phyloP scores from a whole-genome alignment of 257 asterid genomes.

The Anisodus tanguticus region DNA sequence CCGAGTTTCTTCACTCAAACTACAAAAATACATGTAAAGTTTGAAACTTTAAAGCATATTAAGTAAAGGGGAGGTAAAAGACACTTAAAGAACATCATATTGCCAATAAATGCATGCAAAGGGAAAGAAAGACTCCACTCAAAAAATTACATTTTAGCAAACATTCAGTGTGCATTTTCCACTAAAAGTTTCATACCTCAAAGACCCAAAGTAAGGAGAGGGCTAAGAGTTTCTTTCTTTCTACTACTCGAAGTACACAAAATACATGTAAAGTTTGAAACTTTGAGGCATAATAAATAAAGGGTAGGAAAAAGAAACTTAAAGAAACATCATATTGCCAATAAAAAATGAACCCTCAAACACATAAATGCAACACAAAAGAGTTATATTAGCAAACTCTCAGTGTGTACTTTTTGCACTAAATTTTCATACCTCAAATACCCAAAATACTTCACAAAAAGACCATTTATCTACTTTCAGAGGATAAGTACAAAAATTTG shows the following conservation, averaged over 20 bases:
- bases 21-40: not conserved
- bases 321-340: not conserved
- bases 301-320: not conserved
- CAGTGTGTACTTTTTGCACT: not conserved
- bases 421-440: not conserved
- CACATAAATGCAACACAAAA: not conserved
- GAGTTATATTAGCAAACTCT: not conserved
- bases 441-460: not conserved
- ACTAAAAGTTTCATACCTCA: not conserved
- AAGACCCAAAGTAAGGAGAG: not conserved
- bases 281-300: not conserved
- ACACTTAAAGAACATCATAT: not conserved
- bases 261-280: not conserved
- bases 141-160: not conserved
- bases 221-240: not conserved
- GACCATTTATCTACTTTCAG: not conserved
- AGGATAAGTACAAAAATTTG: constrained; percentile 4
- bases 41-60: not conserved
- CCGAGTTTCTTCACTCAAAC: not conserved
- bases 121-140: not conserved
- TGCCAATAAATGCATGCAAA: constrained; percentile 1
- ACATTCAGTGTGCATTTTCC: not conserved
- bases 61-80: not conserved
- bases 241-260: not conserved
- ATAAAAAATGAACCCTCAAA: not conserved